phyloP scores from a whole-genome alignment of 202 grass and related monocot species.

The Schoenoplectus triqueter region DNA sequence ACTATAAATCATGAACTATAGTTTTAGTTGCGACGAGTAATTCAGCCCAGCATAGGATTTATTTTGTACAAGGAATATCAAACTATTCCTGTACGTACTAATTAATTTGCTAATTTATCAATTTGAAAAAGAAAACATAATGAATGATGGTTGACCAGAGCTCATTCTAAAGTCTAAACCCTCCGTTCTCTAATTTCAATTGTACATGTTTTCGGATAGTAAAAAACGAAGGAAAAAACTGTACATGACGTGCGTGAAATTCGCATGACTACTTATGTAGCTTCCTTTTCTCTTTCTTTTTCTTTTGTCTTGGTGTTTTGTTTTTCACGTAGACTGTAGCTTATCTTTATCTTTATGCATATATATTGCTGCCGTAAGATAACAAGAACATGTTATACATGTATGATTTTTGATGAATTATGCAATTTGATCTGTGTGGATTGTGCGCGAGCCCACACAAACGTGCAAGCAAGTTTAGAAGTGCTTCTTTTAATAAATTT shows the following conservation, averaged over 20 bases:
- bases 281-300: conserved; percentile 2
- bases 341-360: conserved; percentile 19
- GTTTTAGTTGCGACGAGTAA: too few relatives aligned
- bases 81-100: not conserved
- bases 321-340: conserved; percentile 14
- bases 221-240: not conserved
- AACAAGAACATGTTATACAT: not conserved
- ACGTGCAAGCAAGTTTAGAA: not conserved
- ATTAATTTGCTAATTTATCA: not conserved
- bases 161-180: not conserved
- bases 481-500: not conserved
- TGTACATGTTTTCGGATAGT: conserved; percentile 10
- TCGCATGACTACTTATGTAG: not conserved
- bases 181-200: not conserved
- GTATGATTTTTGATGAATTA: not conserved
- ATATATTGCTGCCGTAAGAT: not conserved
- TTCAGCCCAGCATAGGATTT: not conserved
- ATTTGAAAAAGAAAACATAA: not conserved
- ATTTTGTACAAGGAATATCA: not conserved
- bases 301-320: conserved; percentile 8
- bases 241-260: conserved; percentile 22
- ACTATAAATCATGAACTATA: not conserved
- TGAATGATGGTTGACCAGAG: not conserved
- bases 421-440: not conserved
- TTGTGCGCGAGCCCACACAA: not conserved